Evolutionary conservation across 225 moss, liverwort and hornwort species (phyloP), one percentile per base, ranked within the genome.

Genomic region (Physcomitrellopsis africana): DNA sequence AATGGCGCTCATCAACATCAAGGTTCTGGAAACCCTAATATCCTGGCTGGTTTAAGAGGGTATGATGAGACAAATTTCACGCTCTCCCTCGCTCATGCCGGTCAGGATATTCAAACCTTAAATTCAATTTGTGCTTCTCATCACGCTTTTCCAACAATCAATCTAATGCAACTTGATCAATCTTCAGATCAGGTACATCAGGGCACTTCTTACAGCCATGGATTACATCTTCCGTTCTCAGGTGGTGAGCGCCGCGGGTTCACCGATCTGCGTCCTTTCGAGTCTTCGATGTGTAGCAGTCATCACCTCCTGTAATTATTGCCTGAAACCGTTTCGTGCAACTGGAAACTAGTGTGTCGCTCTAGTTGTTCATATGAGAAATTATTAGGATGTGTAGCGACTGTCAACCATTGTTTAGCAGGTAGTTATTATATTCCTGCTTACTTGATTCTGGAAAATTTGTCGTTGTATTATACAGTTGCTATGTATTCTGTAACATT

Each of bases 211-310:
- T 37, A 37, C 80, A 42, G 78, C 84, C 0, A 84, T 84, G 59
- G 75, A 85, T 75, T 55, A 22, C 82, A 77, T 45, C 79, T 73
- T 3, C 76, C 63, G 60, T 47, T 68, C 54, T 69, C 80, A 23
- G 44, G 27, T 65, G 76, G 76, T 16, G 72, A 76, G 58, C 79
- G 78, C 72, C 72, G 68, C 51, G 75, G 73, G 47, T 88, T 82
- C 68, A 59, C 65, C 64, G 77, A 79, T 15, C 20, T 81, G 61
- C 70, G 70, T 41, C 80, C 84, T 18, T 82, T 75, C 11, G 72
- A 78, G 45, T 41, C 77, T 51, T 78, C 76, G 58, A 78, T 75
- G 24, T 85, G 71, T 47, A 73, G 77, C 43, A 46, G 67, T 65
- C 84, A 68, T 72, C 75, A 72, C 67, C 72, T 72, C 15, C 68